phyloP scores from a whole-genome alignment of 768 basidiomycete genomes.

The Gloeophyllum trabeum region DNA sequence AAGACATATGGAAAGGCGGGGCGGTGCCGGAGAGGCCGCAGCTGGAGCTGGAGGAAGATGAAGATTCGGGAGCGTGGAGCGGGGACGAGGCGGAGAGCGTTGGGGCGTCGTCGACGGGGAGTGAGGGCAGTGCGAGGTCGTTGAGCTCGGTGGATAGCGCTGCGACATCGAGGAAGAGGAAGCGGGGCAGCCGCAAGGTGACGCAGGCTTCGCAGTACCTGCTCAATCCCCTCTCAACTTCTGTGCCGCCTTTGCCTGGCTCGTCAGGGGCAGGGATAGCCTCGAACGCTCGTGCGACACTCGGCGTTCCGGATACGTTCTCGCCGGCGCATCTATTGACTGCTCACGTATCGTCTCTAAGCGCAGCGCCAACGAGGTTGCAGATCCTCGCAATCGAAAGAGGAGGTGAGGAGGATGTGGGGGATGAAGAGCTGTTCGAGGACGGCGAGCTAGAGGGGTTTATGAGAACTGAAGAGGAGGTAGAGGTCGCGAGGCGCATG shows the following conservation, averaged over 20 bases:
- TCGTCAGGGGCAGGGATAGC: neutral
- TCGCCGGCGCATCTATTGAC: slow-evolving; percentile 46
- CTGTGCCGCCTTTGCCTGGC: neutral
- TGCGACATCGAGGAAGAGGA: slow-evolving; percentile 20
- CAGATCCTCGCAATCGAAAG: slow-evolving; percentile 48
- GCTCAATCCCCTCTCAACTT: slow-evolving; percentile 44
- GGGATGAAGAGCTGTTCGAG: slow-evolving; percentile 63
- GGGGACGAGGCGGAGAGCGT: neutral
- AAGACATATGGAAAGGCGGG: slow-evolving; percentile 43
- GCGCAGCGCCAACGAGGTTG: slow-evolving; percentile 45
- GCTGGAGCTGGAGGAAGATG: slow-evolving; percentile 23
- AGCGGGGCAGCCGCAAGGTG: slow-evolving; percentile 20
- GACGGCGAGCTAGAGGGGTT: slow-evolving; percentile 58
- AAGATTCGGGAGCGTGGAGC: slow-evolving; percentile 3
- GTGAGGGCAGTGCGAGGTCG: neutral
- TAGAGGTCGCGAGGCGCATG: slow-evolving; percentile 24
- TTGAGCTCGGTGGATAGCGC: neutral
- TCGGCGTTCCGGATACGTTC: slow-evolving; percentile 14
- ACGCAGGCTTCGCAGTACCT: slow-evolving; percentile 43
- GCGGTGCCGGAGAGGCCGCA: slow-evolving; percentile 22
- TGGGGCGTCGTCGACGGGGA: slow-evolving; percentile 3
- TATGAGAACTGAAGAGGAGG: slow-evolving; percentile 42
- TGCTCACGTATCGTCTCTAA: slow-evolving; percentile 20
- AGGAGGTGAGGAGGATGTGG: slow-evolving; percentile 42
- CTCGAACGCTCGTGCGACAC: neutral